A percentile compares a stretch with the other conserved stretches of the same genome.
phyloP scores from a whole-genome alignment of 352 stramenopile species.

The Phytophthora tentaculata region DNA sequence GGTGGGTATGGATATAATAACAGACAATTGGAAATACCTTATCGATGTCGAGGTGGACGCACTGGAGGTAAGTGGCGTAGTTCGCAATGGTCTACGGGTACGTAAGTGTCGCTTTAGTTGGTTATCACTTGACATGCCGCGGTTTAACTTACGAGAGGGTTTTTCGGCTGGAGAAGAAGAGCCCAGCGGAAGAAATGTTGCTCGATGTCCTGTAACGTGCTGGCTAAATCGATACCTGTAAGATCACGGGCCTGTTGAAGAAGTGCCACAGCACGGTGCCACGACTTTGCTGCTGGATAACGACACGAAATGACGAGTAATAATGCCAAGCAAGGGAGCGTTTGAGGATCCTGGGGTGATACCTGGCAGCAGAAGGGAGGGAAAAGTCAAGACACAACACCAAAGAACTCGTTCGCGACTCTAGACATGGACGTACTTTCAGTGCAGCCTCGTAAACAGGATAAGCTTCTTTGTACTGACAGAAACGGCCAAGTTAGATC shows the following conservation, averaged over 20 bases:
- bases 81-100: conserved; percentile 57
- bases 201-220: conserved; percentile 47
- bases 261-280: conserved; percentile 45
- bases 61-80: conserved; percentile 71
- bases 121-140: conserved; percentile 13
- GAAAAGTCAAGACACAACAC: neutral
- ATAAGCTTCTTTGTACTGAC: conserved; percentile 60
- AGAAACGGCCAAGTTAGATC: conserved; percentile 2
- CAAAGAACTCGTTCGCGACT: neutral
- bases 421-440: conserved; percentile 35
- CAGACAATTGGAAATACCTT: conserved; percentile 32
- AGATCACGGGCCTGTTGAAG: conserved; percentile 36
- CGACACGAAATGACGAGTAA: conserved; percentile 65
- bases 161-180: conserved; percentile 59
- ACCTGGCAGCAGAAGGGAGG: conserved; percentile 27
- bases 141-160: conserved; percentile 45
- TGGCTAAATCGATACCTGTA: conserved; percentile 9
- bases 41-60: conserved; percentile 61
- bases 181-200: conserved; percentile 69
- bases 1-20: neutral
- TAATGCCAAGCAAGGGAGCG: conserved; percentile 52
- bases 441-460: conserved; percentile 58
- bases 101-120: neutral
- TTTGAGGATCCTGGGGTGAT: conserved; percentile 41
- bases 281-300: conserved; percentile 66